Evolutionary conservation across 768 basidiomycete species (phyloP).

Genomic region (Arthromyces matolae): DNA sequence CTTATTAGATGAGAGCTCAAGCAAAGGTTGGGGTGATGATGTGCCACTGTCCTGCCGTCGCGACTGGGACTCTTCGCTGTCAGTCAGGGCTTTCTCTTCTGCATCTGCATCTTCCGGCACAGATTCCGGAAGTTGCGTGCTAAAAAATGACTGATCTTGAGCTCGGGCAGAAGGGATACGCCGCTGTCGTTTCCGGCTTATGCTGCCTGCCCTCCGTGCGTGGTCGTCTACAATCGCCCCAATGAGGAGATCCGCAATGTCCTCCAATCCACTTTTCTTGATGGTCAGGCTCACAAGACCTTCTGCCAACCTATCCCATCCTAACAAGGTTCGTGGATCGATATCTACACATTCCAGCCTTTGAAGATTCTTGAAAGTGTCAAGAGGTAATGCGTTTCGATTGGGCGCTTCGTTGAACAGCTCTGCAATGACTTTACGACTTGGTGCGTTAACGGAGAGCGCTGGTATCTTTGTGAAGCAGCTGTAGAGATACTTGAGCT

Average conservation of each 20-base stretch:
- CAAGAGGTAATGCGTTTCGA: slow-evolving; percentile 74
- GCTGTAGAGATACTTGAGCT: slow-evolving; percentile 85
- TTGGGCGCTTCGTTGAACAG: slow-evolving; percentile 65
- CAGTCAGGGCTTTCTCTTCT: slow-evolving; percentile 16
- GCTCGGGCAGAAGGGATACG: slow-evolving; percentile 37
- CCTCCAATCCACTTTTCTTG: slow-evolving; percentile 76
- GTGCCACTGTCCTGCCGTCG: slow-evolving; percentile 16
- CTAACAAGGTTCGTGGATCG: slow-evolving; percentile 77
- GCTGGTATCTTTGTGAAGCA: slow-evolving; percentile 89
- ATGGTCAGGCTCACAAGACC: slow-evolving; percentile 72
- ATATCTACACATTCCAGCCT: slow-evolving; percentile 72
- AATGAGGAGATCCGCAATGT: slow-evolving; percentile 73
- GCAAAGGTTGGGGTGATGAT: slow-evolving; percentile 27
- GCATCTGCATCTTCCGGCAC: slow-evolving; percentile 47
- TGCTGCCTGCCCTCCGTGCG: slow-evolving; percentile 55
- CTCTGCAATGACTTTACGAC: slow-evolving; percentile 63
- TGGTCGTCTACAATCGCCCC: slow-evolving; percentile 78
- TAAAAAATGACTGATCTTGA: slow-evolving; percentile 44
- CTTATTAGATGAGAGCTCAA: slow-evolving; percentile 51
- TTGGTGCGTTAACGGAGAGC: slow-evolving; percentile 61
- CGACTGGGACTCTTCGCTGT: slow-evolving; percentile 17
- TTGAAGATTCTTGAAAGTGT: slow-evolving; percentile 82
- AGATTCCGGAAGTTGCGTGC: slow-evolving; percentile 50
- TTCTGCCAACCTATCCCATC: slow-evolving; percentile 78
- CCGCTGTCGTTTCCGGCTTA: slow-evolving; percentile 43